phyloP scores from a whole-genome alignment of 139 green algal genomes.

The Chlamydomonas urium region DNA sequence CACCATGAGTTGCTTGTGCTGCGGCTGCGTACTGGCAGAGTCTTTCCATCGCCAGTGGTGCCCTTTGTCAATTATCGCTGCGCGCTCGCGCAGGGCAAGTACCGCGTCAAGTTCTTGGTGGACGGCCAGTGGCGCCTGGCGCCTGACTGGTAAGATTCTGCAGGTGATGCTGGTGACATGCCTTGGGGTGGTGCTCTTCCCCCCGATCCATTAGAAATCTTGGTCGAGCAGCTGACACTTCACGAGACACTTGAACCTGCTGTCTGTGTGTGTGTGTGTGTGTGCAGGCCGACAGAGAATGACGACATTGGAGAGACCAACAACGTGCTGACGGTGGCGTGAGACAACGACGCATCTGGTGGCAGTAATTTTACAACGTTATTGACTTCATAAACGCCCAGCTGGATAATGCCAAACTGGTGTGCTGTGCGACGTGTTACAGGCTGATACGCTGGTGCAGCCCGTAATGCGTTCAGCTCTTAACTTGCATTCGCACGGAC shows the following conservation, averaged over 20 bases:
- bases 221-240: background rate
- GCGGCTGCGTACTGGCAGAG: background rate
- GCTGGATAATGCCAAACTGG: too few relatives aligned
- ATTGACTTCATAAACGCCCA: too few relatives aligned
- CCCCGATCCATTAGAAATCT: background rate
- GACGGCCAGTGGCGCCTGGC: constrained; percentile 49
- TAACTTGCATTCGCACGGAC: background rate
- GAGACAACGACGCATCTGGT: too few relatives aligned
- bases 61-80: background rate
- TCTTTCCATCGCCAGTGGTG: background rate
- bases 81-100: constrained; percentile 23
- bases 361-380: too few relatives aligned
- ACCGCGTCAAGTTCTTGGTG: constrained; percentile 56
- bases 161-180: background rate
- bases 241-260: background rate
- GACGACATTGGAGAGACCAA: constrained; percentile 32
- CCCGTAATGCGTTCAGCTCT: too few relatives aligned
- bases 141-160: constrained; percentile 26
- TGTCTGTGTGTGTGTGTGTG: background rate
- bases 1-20: constrained; percentile 24
- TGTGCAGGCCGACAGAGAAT: constrained; percentile 35
- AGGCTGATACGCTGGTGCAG: too few relatives aligned
- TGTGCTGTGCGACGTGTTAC: too few relatives aligned
- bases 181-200: background rate
- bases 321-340: constrained; percentile 39